phyloP scores from a whole-genome alignment of 345 rosid species.

The Jatropha curcas region DNA sequence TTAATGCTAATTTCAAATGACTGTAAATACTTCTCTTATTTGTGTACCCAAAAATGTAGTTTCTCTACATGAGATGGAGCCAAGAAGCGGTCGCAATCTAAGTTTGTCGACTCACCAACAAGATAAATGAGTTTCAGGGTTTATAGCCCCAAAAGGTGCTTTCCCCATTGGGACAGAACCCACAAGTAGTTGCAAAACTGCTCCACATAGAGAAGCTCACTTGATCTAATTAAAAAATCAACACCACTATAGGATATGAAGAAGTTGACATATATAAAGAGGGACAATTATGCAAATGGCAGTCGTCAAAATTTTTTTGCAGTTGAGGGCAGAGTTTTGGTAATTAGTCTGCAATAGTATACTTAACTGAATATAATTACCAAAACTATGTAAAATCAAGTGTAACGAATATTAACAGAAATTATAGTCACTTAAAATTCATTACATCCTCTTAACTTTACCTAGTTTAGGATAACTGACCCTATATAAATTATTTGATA shows the following conservation, averaged over 20 bases:
- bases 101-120: no score
- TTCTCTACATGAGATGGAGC: not conserved
- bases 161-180: not conserved
- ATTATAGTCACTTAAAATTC: not conserved
- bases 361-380: not conserved
- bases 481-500: not conserved
- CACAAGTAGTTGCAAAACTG: no score
- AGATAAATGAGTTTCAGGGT: not conserved
- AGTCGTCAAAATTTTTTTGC: no score
- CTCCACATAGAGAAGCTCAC: no score
- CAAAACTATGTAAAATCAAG: not conserved
- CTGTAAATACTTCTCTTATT: not conserved
- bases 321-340: no score
- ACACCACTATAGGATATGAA: no score
- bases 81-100: not conserved
- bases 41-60: not conserved
- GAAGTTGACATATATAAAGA: no score
- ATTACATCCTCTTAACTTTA: not conserved
- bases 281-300: no score
- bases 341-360: not conserved
- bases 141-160: no score
- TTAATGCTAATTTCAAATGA: not conserved
- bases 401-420: not conserved
- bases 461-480: not conserved
- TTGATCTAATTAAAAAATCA: no score